Percentiles rank a stretch among this genome's conserved stretches.
Conservation (phyloP, 2,329 filamentous ascomycete species). For the Pseudocercospora vitis region DNA sequence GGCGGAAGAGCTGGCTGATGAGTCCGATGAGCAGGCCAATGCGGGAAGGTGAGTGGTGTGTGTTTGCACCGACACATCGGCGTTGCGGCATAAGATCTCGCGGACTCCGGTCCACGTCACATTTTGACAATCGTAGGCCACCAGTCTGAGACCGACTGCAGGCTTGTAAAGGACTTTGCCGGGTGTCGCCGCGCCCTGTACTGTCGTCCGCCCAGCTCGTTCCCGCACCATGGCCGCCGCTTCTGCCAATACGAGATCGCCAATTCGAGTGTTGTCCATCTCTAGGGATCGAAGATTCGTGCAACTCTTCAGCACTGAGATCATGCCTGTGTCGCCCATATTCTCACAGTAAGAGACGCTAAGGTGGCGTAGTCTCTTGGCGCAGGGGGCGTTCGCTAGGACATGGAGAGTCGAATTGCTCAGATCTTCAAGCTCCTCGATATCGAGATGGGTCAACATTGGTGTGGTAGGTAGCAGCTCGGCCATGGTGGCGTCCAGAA, state of each 20-base stretch:
- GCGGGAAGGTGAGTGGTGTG: conserved; percentile 31
- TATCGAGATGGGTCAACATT: conserved; percentile 77
- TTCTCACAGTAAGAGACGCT: conserved; percentile 89
- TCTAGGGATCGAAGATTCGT: conserved; percentile 68
- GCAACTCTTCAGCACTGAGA: conserved; percentile 77
- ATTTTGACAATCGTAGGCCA: conserved; percentile 87
- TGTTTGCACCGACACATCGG: conserved; percentile 62
- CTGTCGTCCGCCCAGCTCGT: conserved; percentile 44
- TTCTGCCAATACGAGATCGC: conserved; percentile 81
- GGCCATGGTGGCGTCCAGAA: conserved; percentile 72
- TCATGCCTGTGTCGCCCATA: conserved; percentile 78
- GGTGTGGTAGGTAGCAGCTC: conserved; percentile 73
- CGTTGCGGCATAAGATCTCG: conserved; percentile 82
- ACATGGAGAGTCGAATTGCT: conserved; percentile 74
- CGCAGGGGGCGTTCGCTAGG: conserved; percentile 75
- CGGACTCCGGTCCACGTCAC: conserved; percentile 90
- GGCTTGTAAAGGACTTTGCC: conserved; percentile 33
- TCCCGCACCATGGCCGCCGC: conserved; percentile 75
- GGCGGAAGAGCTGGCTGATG: conserved; percentile 29
- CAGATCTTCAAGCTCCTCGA: conserved; percentile 79
- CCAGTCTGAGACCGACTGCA: conserved; percentile 67
- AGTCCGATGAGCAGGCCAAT: conserved; percentile 23
- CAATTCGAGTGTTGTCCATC: conserved; percentile 91
- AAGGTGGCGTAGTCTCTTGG: conserved; percentile 70
- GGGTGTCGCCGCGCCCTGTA: conserved; percentile 42